These are phyloP conservation scores for Aureobasidium sp. DNA, from an alignment of 2,329 filamentous ascomycete genomes.

Conservation along the genomic window DNA sequence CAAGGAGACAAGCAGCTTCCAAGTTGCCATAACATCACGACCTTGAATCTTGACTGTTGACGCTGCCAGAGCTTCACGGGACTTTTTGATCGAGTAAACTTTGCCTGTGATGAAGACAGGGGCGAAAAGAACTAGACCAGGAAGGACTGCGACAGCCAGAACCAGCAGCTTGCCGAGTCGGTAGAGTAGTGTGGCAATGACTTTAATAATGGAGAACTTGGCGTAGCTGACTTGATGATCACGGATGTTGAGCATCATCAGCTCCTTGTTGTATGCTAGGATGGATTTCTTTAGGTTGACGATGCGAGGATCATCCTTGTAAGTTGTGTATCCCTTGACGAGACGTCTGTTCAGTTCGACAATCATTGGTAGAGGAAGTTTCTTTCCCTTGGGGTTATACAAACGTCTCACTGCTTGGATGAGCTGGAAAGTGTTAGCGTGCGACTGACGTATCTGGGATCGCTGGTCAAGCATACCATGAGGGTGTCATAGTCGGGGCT, in stretches of 20 bases:
- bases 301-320: conserved; percentile 84
- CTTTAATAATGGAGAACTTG: conserved; percentile 67
- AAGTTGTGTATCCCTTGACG: conserved; percentile 82
- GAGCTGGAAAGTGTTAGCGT: conserved; percentile 43
- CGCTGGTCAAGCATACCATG: conserved; percentile 48
- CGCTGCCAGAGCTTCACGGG: conserved; percentile 71
- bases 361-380: conserved; percentile 82
- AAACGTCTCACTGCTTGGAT: conserved; percentile 89
- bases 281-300: conserved; percentile 66
- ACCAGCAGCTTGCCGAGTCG: conserved; percentile 68
- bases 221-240: conserved; percentile 95
- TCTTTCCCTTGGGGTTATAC: conserved; percentile 92
- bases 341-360: conserved; percentile 90
- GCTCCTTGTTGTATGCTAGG: conserved; percentile 75
- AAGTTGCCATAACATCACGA: conserved; percentile 84
- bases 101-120: conserved; percentile 82
- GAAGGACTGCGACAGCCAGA: conserved; percentile 72
- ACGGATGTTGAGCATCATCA: conserved; percentile 76
- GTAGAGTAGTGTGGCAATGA: conserved; percentile 70
- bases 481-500: conserved; percentile 92
- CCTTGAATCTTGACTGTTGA: conserved; percentile 85
- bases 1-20: conserved; percentile 85
- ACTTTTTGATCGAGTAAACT: conserved; percentile 72
- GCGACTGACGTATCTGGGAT: not conserved
- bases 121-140: conserved; percentile 78